phyloP scores from a whole-genome alignment of 768 basidiomycete genomes.

The button mushroom (Agaricus bisporus) region DNA sequence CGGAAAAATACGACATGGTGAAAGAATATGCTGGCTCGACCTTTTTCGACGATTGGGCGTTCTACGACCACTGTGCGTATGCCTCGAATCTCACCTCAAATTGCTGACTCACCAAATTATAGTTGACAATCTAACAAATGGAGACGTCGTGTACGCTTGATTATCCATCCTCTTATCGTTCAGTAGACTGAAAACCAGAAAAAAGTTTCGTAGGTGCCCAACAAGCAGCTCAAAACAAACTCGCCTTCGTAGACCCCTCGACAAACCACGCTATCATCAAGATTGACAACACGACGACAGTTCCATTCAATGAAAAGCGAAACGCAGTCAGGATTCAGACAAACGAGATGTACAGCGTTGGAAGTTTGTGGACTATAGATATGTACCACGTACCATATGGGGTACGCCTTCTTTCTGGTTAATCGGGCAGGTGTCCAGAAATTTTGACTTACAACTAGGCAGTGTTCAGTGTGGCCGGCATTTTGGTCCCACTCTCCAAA shows the following conservation, averaged over 20 bases:
- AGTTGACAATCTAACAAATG: slow-evolving; percentile 70
- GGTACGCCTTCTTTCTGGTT: slow-evolving; percentile 26
- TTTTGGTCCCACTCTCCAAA: slow-evolving; percentile 52
- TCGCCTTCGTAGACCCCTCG: slow-evolving; percentile 54
- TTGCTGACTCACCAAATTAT: not conserved
- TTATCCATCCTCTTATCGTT: not conserved
- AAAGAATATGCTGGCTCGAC: slow-evolving; percentile 52
- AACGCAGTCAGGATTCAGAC: slow-evolving; percentile 62
- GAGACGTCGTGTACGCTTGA: slow-evolving; percentile 42
- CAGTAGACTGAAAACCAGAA: slow-evolving; percentile 39
- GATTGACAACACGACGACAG: slow-evolving; percentile 63
- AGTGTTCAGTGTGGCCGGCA: slow-evolving; percentile 72
- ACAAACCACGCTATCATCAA: slow-evolving; percentile 73
- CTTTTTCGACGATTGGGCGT: slow-evolving; percentile 68
- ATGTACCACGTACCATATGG: slow-evolving; percentile 62
- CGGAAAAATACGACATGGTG: slow-evolving; percentile 39
- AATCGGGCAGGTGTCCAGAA: not conserved
- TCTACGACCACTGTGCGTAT: slow-evolving; percentile 48
- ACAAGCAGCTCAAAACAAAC: slow-evolving; percentile 38
- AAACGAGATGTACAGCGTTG: slow-evolving; percentile 48
- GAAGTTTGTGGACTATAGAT: slow-evolving; percentile 61
- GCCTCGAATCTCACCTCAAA: not conserved
- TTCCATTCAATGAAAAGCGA: slow-evolving; percentile 49
- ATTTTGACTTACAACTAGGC: not conserved
- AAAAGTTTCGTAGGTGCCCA: slow-evolving; percentile 47